Evolutionary conservation across 2,329 filamentous ascomycete genomes (phyloP).

Genomic region (Colletotrichum theobromicola): DNA sequence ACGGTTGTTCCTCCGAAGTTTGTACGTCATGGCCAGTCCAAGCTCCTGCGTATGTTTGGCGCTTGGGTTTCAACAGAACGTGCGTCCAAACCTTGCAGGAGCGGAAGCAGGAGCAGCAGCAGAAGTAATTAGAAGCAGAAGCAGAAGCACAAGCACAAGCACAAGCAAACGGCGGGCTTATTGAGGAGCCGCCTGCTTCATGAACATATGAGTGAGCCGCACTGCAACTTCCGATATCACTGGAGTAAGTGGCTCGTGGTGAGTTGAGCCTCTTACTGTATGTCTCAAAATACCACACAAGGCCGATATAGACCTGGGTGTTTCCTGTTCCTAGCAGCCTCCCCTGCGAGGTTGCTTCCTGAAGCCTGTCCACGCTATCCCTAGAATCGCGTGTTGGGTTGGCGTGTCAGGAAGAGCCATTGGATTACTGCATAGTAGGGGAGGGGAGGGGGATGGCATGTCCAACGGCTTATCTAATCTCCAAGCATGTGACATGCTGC

Average conservation of each 20-base stretch:
- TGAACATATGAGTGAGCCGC: no score
- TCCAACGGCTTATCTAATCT: constrained; percentile 2
- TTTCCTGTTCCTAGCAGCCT: background rate
- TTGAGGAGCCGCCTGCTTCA: background rate
- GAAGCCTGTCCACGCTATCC: background rate
- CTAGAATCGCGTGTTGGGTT: background rate
- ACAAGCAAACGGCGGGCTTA: background rate
- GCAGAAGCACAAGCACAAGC: background rate
- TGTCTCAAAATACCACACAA: background rate
- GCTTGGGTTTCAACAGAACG: constrained; percentile 19
- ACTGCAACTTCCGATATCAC: background rate
- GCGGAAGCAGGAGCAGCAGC: background rate
- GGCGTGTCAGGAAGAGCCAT: background rate
- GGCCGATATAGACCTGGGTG: background rate
- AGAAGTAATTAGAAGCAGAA: background rate
- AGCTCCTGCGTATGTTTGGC: constrained; percentile 13
- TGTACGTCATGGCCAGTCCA: constrained; percentile 11
- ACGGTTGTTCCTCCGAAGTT: background rate
- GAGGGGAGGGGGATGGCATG: no score
- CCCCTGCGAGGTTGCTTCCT: background rate
- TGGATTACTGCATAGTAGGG: no score
- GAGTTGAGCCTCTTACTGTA: background rate
- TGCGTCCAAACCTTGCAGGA: constrained; percentile 14
- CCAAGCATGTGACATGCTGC: constrained; percentile 14
- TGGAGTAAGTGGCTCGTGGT: background rate